A percentile compares a stretch with the other conserved stretches of the same genome.
Conservation (phyloP, 495 filamentous ascomycete species). For the Daldinia loculata region DNA sequence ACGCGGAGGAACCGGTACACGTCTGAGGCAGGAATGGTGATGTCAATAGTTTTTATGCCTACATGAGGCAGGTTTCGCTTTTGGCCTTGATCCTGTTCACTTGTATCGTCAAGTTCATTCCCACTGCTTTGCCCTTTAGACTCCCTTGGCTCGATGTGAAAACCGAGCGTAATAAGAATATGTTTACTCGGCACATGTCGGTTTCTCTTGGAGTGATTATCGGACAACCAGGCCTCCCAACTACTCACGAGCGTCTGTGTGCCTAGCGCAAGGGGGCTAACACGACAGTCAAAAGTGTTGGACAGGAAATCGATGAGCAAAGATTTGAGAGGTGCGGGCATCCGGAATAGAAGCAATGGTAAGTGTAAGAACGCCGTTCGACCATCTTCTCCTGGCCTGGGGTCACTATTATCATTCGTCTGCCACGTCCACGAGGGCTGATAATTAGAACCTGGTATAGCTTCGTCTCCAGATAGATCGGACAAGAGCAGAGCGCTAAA, state of each 20-base stretch:
- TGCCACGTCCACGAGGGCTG: slow-evolving; percentile 39
- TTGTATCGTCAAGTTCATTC: neutral
- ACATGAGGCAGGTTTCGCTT: slow-evolving; percentile 19
- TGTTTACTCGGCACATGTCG: slow-evolving; percentile 47
- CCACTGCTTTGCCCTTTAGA: neutral
- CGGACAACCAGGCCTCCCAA: slow-evolving; percentile 55
- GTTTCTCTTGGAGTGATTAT: slow-evolving; percentile 30
- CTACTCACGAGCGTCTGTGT: slow-evolving; percentile 51
- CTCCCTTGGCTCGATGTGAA: slow-evolving; percentile 44
- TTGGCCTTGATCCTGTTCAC: slow-evolving; percentile 3
- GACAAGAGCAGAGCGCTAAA: slow-evolving; percentile 55
- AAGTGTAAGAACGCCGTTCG: slow-evolving; percentile 45
- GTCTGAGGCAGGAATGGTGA: slow-evolving; percentile 52
- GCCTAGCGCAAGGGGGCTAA: slow-evolving; percentile 53
- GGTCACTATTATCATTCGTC: neutral
- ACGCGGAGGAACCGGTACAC: slow-evolving; percentile 44
- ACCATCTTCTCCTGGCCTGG: slow-evolving; percentile 10
- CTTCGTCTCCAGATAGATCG: slow-evolving; percentile 12
- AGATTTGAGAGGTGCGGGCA: slow-evolving; percentile 54
- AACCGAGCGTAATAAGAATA: slow-evolving; percentile 52
- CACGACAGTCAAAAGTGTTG: slow-evolving; percentile 57
- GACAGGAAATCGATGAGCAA: slow-evolving; percentile 56
- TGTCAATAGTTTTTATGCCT: slow-evolving; percentile 54
- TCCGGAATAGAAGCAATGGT: slow-evolving; percentile 56
- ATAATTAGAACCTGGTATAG: neutral